phyloP scores from a whole-genome alignment of 2,329 filamentous ascomycete genomes.

The Sporothrix pallida region DNA sequence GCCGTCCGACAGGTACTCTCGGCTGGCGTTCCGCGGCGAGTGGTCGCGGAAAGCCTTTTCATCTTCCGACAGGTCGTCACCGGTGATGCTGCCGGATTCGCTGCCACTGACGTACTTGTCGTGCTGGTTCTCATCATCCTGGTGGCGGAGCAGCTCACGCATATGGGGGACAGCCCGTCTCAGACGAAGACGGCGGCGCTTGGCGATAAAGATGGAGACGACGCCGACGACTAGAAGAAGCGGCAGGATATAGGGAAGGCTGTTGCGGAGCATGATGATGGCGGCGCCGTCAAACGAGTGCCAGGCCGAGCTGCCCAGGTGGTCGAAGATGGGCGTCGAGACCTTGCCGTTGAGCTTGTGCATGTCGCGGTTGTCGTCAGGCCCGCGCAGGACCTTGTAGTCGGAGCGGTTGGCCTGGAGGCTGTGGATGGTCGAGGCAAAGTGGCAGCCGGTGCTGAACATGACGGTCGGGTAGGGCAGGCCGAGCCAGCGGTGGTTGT shows the following conservation, averaged over 20 bases:
- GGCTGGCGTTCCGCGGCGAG: constrained; percentile 9
- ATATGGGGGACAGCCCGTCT: not conserved
- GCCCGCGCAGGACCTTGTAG: constrained; percentile 31
- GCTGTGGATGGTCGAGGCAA: constrained; percentile 31
- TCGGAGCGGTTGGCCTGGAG: constrained; percentile 13
- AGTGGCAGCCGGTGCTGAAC: constrained; percentile 34
- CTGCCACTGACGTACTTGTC: not conserved
- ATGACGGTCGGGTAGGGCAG: constrained; percentile 33
- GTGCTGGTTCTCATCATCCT: constrained; percentile 2
- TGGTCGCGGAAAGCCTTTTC: constrained; percentile 2
- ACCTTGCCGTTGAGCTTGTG: constrained; percentile 33
- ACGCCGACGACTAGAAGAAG: constrained; percentile 11
- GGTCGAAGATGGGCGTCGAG: constrained; percentile 32
- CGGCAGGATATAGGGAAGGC: constrained; percentile 16
- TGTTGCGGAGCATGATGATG: constrained; percentile 31
- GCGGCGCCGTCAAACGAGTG: constrained; percentile 32
- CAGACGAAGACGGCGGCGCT: constrained; percentile 18
- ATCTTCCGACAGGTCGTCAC: constrained; percentile 11
- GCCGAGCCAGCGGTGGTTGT: constrained; percentile 31
- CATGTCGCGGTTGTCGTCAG: constrained; percentile 28
- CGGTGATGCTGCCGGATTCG: not conserved
- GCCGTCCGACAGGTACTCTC: constrained; percentile 4
- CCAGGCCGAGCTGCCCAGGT: constrained; percentile 33
- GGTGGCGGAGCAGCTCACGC: constrained; percentile 15
- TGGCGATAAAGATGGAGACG: constrained; percentile 6